Percentiles rank a stretch among this genome's conserved stretches.
Evolutionary conservation across 257 asterid species (phyloP).

Genomic region (Parsonsia alboflavescens): DNA sequence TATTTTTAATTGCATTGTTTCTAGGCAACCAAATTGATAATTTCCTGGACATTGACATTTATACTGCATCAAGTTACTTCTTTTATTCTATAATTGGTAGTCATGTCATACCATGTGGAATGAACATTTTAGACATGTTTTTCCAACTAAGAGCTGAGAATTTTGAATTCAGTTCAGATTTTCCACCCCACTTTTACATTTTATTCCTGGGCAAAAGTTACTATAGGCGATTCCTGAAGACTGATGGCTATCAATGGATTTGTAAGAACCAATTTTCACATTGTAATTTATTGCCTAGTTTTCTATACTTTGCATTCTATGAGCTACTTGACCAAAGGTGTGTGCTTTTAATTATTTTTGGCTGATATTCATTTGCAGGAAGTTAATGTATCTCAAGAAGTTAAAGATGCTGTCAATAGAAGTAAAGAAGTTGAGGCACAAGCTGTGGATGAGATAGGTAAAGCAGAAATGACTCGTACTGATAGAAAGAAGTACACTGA

Average conservation of each 20-base stretch:
- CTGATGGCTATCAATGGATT: constrained; percentile 72
- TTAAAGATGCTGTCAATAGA: constrained; percentile 9
- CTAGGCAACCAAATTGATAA: not conserved
- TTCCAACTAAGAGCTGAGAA: constrained; percentile 31
- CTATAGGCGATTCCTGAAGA: constrained; percentile 63
- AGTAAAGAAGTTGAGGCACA: constrained; percentile 20
- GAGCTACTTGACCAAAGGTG: constrained; percentile 14
- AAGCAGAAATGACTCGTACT: constrained; percentile 23
- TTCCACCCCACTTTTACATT: constrained; percentile 37
- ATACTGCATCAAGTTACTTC: constrained; percentile 12
- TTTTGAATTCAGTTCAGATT: constrained; percentile 40
- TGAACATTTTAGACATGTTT: constrained; percentile 30
- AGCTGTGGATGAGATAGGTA: constrained; percentile 27
- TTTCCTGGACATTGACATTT: constrained; percentile 1
- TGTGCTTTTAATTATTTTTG: constrained; percentile 13
- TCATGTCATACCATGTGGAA: constrained; percentile 19
- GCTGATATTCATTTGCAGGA: constrained; percentile 36
- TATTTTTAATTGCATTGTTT: not conserved
- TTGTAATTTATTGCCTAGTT: constrained; percentile 25
- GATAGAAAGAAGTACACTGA: constrained; percentile 23
- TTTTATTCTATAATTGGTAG: constrained; percentile 19
- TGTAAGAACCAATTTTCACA: constrained; percentile 63
- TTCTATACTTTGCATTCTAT: constrained; percentile 17
- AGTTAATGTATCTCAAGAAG: constrained; percentile 16
- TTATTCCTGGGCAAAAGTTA: constrained; percentile 57